These are phyloP conservation scores for Colletotrichum sojae DNA, from an alignment of 2,329 filamentous ascomycete species.

Conservation along the genomic window DNA sequence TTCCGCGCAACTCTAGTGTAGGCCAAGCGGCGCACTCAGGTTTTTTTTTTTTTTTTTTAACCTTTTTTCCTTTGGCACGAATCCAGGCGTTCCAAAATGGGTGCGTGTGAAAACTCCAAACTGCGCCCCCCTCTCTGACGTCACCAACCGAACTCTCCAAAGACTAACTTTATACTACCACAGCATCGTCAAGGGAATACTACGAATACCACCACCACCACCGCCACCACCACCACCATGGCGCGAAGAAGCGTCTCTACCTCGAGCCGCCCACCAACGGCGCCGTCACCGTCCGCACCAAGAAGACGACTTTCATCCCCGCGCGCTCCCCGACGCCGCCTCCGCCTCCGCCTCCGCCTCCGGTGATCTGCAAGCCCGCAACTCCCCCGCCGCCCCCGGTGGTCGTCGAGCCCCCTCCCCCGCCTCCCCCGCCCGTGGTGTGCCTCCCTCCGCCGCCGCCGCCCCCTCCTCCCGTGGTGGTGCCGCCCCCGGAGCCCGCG, in stretches of 20 bases:
- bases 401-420: constrained; percentile 32
- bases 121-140: neutral
- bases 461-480: constrained; percentile 37
- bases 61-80: constrained; percentile 8
- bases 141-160: constrained; percentile 1
- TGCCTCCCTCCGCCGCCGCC: constrained; percentile 39
- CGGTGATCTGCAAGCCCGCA: constrained; percentile 40
- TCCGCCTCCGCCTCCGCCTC: constrained; percentile 45
- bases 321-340: constrained; percentile 52
- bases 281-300: constrained; percentile 52
- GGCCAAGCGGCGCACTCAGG: constrained; percentile 32
- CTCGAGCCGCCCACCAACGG: constrained; percentile 57
- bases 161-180: neutral
- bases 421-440: constrained; percentile 36
- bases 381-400: constrained; percentile 43
- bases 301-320: constrained; percentile 57
- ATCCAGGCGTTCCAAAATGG: constrained; percentile 39
- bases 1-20: constrained; percentile 16
- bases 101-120: constrained; percentile 30
- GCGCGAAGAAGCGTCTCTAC: constrained; percentile 59
- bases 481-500: constrained; percentile 40
- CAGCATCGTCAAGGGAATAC: constrained; percentile 40
- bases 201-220: constrained; percentile 37
- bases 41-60: too few relatives aligned
- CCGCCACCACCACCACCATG: constrained; percentile 48